Conservation (phyloP, 139 green algal genomes). For the Chlamydomonas applanata region DNA sequence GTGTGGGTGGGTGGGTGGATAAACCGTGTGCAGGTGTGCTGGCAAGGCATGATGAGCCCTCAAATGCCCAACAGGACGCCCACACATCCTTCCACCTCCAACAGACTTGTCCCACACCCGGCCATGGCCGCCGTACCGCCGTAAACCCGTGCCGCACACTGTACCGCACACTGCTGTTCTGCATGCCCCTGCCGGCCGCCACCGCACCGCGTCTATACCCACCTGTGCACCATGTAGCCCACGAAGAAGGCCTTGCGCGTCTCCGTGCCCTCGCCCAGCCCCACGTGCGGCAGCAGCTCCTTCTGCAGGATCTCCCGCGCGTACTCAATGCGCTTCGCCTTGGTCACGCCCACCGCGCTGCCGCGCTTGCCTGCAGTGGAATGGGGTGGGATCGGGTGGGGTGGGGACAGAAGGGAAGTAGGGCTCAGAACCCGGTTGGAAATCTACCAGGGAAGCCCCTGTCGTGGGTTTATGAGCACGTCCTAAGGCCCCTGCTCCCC, state of each 20-base stretch:
- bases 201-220: too few relatives aligned
- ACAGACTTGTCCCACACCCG: too few relatives aligned
- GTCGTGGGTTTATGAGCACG: too few relatives aligned
- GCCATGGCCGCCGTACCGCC: too few relatives aligned
- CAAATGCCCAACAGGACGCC: too few relatives aligned
- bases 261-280: conserved; percentile 71
- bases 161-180: too few relatives aligned
- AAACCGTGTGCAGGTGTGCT: not conserved
- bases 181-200: too few relatives aligned
- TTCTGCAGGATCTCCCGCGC: conserved; percentile 91
- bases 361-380: conserved; percentile 44
- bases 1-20: not conserved
- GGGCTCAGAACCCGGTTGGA: too few relatives aligned
- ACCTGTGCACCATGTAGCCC: conserved; percentile 75
- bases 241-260: conserved; percentile 81
- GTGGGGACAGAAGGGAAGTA: too few relatives aligned
- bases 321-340: conserved; percentile 88
- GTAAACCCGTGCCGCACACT: too few relatives aligned
- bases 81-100: too few relatives aligned
- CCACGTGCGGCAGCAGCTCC: conserved; percentile 95
- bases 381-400: too few relatives aligned
- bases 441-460: not conserved
- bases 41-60: not conserved
- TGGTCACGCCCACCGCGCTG: conserved; percentile 67
- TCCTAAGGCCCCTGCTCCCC: not conserved